Base-by-base conservation (phyloP, 2,329 filamentous ascomycete genomes). In the Hypoxylon sp. region DNA sequence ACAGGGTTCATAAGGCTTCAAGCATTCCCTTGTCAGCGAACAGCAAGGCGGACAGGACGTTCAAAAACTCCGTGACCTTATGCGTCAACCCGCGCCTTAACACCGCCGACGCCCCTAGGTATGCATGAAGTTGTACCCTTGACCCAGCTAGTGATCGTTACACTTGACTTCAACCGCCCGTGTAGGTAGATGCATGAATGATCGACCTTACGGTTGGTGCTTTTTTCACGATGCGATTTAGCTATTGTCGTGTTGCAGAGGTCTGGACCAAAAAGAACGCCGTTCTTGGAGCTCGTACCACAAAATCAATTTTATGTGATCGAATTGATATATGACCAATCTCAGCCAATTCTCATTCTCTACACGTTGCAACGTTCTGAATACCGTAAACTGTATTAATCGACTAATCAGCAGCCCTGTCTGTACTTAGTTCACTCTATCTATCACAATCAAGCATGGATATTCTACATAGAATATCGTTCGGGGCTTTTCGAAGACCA, bases 171-270 rank as follows among this genome's bases (percentile, higher is more conserved):
- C 62, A 45, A 21, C 11, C 48, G 46, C 58, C 59, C 56, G 53
- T 51, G 45, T 70, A 58, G 53, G 43, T 70, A 58, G 53, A 37
- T 52, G 68, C 68, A 70, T 70, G 59, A 62, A 51, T 58, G 65
- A 68, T 66, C 65, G 30, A 43, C 60, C 14, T 16, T 32, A 45
- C 34, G n/a, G 37, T 55, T 57, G 32, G 48, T 32, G 9, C 11
- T 46, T 39, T 63, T 51, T 32, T 46, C 51, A 37, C 45, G 37
- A 60, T 56, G 32, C 48, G 29, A 21, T 51, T 55, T 25, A n/a
- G n/a, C n/a, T 27, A 50, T 55, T 55, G 47, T 56, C 43, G 32
- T 46, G 41, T 53, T 52, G 46, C 55, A 65, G 34, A 58, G 61
- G 48, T 64, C 56, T 51, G 30, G 7, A 25, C 51, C 43, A 37